Base-by-base conservation (phyloP, 1,139 yeast genomes). In the Hansenula anomala region DNA sequence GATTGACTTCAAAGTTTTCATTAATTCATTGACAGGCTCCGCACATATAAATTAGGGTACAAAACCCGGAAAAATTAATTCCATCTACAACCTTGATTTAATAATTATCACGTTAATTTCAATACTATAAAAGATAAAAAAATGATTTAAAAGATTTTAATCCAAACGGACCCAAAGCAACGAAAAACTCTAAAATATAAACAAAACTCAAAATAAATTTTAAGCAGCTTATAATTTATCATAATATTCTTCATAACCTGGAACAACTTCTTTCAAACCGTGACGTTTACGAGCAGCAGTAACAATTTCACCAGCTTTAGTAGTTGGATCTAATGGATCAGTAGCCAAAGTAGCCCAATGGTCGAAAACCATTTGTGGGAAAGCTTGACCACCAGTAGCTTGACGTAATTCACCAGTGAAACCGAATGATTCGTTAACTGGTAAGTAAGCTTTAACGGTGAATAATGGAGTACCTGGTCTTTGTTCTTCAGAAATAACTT, bases 301-400 rank as follows among this genome's bases (percentile, higher is more conserved):
- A 63, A 87, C 97, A 69, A 92, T 87, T 59, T 73, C 75, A 85
- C 97, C 97, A 63, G 97, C 94, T 82, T 90, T 92, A 64, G 96
- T 64, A 65, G 81, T 60, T 66, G 90, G 82, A 75, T 92, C 97
- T 60, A 86, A 74, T 67, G 95, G 95, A 72, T 88, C 94, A 73
- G 97, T 96, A 59, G 68, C 64, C 78, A 92, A 76, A 63, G 85
- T 71, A 56, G 88, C 78, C 97, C 97, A 92, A 73, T 92, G 98
- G 72, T 90, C 97, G 75, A 92, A 92, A 73, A 92, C 92, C 95
- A 92, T 81, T 80, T 90, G 97, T 77, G 98, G 98, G 97, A 92
- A 92, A 71, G 98, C 98, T 82, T 92, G 98, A 75, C 98, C 98
- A 86, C 97, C 97, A 65, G 98, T 92, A 66, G 97, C 96, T 78